phyloP scores from a whole-genome alignment of 1,284 basidiomycete species.

The Ustilago tritici region DNA sequence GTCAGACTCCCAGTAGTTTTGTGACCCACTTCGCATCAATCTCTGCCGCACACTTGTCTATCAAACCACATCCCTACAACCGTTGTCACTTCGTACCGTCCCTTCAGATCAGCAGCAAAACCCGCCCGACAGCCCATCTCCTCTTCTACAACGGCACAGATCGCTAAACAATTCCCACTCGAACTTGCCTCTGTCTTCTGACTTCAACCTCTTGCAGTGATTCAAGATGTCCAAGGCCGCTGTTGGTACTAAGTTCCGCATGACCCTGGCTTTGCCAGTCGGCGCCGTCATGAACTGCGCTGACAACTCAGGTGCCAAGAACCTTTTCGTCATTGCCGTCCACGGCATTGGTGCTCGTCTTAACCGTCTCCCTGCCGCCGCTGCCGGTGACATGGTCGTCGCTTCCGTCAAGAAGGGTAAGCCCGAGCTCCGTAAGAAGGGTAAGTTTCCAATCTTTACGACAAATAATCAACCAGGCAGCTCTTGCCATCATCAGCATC shows the following conservation, averaged over 20 bases:
- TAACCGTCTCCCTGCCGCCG: conserved; percentile 96
- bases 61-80: neutral
- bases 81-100: neutral
- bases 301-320: conserved; percentile 99
- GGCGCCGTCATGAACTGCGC: conserved; percentile 99
- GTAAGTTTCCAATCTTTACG: conserved; percentile 73
- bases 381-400: conserved; percentile 99
- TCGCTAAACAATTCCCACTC: conserved; percentile 17
- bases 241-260: conserved; percentile 94
- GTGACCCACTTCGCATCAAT: no score
- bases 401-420: conserved; percentile 99
- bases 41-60: neutral
- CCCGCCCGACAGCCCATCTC: neutral
- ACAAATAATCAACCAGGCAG: conserved; percentile 2
- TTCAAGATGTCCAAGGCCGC: conserved; percentile 68
- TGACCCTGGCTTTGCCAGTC: conserved; percentile 82
- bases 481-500: conserved; percentile 12
- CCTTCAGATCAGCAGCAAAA: conserved; percentile 19
- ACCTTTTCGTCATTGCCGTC: conserved; percentile 89
- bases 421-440: conserved; percentile 99
- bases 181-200: neutral
- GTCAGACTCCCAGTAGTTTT: no score
- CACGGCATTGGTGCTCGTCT: conserved; percentile 94
- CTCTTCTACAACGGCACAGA: neutral
- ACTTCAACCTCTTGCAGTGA: conserved; percentile 29